These are phyloP conservation scores for Gossypium armourianum DNA, from an alignment of 441 rosid species.

Conservation along the genomic window DNA sequence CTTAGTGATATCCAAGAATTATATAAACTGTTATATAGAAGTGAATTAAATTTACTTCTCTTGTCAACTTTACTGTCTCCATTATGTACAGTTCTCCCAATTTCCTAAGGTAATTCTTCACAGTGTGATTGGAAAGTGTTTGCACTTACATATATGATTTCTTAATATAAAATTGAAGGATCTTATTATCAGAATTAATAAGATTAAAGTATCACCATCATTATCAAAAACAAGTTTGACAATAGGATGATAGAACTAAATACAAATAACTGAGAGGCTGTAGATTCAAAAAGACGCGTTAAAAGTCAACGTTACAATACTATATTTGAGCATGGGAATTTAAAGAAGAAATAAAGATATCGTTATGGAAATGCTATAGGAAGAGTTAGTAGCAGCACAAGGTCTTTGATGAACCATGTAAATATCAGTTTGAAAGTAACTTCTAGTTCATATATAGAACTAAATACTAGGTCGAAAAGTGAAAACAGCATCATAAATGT, in stretches of 20 bases:
- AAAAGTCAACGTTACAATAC: neutral
- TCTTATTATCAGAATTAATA: neutral
- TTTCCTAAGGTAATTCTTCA: neutral
- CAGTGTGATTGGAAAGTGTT: neutral
- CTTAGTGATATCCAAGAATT: neutral
- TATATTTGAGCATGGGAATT: neutral
- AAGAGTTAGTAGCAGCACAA: neutral
- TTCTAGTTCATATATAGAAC: neutral
- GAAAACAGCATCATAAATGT: neutral
- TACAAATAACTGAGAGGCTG: neutral
- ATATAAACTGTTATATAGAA: neutral
- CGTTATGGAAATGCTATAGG: neutral
- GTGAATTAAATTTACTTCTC: neutral
- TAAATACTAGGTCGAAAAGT: neutral
- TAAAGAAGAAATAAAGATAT: neutral
- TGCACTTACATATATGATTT: too few species aligned
- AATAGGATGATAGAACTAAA: neutral
- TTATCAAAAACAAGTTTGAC: neutral
- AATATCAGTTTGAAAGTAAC: conserved; percentile 3
- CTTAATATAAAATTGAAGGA: neutral
- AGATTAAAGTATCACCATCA: neutral
- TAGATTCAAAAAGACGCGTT: neutral
- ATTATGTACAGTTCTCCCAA: neutral
- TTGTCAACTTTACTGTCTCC: neutral
- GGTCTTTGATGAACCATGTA: neutral